These are phyloP conservation scores for Cladophialophora bantiana DNA, from an alignment of 2,329 filamentous ascomycete genomes.

Conservation along the genomic window DNA sequence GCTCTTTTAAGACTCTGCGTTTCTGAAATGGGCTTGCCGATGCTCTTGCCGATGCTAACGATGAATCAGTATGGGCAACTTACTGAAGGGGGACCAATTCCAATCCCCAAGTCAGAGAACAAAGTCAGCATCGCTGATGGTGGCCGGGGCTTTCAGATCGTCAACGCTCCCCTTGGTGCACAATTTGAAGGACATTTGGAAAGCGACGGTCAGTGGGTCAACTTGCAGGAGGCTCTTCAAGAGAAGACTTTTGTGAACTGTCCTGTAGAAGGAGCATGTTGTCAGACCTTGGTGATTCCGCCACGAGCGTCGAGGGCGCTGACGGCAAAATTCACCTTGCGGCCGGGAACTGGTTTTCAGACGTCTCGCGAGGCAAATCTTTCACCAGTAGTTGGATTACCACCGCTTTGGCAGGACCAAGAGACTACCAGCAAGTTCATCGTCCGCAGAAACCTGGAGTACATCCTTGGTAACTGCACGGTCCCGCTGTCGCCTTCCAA, in stretches of 20 bases:
- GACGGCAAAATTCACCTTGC: slow-evolving; percentile 22
- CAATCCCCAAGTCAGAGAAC: slow-evolving; percentile 26
- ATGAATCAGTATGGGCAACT: slow-evolving; percentile 23
- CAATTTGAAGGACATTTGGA: slow-evolving; percentile 17
- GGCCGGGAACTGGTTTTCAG: slow-evolving; percentile 7
- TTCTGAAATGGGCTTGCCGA: background rate
- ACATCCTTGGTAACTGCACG: slow-evolving; percentile 29
- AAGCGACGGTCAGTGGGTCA: slow-evolving; percentile 7
- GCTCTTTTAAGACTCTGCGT: background rate
- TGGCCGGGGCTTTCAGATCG: slow-evolving; percentile 9
- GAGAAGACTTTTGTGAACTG: slow-evolving; percentile 9
- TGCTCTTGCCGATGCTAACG: background rate
- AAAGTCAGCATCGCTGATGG: slow-evolving; percentile 3
- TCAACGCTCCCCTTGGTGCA: slow-evolving; percentile 22
- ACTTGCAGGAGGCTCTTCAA: background rate
- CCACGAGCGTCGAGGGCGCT: slow-evolving; percentile 6
- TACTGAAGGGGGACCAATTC: slow-evolving; percentile 31
- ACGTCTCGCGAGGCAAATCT: background rate
- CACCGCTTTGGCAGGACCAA: slow-evolving; percentile 13
- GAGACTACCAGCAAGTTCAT: slow-evolving; percentile 24
- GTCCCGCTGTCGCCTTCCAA: slow-evolving; percentile 15
- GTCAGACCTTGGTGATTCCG: slow-evolving; percentile 2
- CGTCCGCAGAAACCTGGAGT: slow-evolving; percentile 30
- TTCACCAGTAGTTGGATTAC: slow-evolving; percentile 7
- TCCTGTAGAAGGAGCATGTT: slow-evolving; percentile 9